Base-by-base conservation (phyloP, 352 stramenopile species). In the Phytophthora ohioensis region DNA sequence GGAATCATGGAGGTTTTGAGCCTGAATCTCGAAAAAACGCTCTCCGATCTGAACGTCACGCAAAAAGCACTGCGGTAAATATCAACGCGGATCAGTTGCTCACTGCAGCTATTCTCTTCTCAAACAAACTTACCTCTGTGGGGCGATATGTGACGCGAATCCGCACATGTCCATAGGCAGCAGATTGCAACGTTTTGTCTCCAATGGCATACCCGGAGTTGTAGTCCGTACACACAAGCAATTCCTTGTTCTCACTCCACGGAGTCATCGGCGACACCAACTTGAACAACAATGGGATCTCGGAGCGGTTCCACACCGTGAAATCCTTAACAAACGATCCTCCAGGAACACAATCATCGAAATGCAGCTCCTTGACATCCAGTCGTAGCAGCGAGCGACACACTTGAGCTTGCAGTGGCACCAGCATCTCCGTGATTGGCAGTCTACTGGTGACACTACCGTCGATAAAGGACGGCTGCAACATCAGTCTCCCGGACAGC, bases 271-370 rank as follows among this genome's bases (percentile, higher is more conserved):
- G 92, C 1, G 88, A 94, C 32, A 95, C 81, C 5, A 97, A 70
- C 53, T 93, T 90, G 66, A 97, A 96, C 12, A 96, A 65, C 48
- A 97, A 78, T 11, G 88, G 90, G 51, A 96, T 97, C 69, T 97
- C 90, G 0, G 90, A 96, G 4, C 90, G 88, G 34, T 97, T 97
- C 90, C 90, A 97, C 13, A 97, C 87, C 2, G 90, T 96, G 30
- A 97, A 96, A 63, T 97, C 90, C 58, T 97, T 97, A 6, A 96
- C 90, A 45, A 95, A 97, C 17, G 90, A 94, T 0, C 89, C 89
- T 12, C 85, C 86, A 3, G 90, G 90, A 3, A 97, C 86, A 30
- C 90, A 97, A 67, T 96, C 90, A 36, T 97, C 90, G 55, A 97
- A 97, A 68, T 96, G 90, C 10, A 97, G 73, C 56, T 97, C 90